Percentiles rank a stretch among this genome's conserved stretches.
Evolutionary conservation across 2,329 filamentous ascomycete species (phyloP).

Genomic region (Tolypocladium inflatum): DNA sequence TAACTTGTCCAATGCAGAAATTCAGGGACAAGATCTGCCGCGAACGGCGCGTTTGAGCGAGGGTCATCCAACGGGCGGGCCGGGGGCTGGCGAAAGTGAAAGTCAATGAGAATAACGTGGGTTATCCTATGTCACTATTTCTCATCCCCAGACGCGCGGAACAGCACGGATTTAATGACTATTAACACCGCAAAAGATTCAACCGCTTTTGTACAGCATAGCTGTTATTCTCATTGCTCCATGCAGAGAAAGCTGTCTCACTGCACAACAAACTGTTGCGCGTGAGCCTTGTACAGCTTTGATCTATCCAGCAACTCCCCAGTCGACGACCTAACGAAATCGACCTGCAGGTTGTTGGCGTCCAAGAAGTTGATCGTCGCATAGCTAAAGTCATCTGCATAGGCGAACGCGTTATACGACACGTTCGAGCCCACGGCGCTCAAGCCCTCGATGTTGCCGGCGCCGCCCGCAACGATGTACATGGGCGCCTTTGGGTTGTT

Average conservation of each 20-base stretch:
- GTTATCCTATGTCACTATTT: too few relatives aligned
- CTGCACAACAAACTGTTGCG: slow-evolving; percentile 33
- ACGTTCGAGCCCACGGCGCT: slow-evolving; percentile 29
- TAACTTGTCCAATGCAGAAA: slow-evolving; percentile 3
- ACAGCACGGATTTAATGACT: background rate
- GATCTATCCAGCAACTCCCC: slow-evolving; percentile 38
- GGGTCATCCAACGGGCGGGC: background rate
- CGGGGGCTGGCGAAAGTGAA: background rate
- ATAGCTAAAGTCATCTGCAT: slow-evolving; percentile 43
- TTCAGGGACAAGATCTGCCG: background rate
- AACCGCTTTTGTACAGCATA: background rate
- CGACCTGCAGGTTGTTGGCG: slow-evolving; percentile 33
- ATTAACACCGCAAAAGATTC: background rate
- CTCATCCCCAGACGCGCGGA: background rate
- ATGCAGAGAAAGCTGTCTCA: background rate
- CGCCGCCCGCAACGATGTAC: slow-evolving; percentile 39
- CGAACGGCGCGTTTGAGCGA: background rate
- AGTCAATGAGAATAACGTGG: background rate
- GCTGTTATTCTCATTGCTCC: background rate
- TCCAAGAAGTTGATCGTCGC: slow-evolving; percentile 37
- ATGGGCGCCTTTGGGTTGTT: slow-evolving; percentile 20
- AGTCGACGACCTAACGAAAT: slow-evolving; percentile 39
- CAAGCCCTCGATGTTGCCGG: slow-evolving; percentile 47
- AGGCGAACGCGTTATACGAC: slow-evolving; percentile 36
- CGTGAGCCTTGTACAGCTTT: slow-evolving; percentile 38